Percentiles rank a stretch among this genome's conserved stretches.
These are phyloP conservation scores for Pulveroboletus sp. DNA, from an alignment of 768 basidiomycete genomes.

Conservation along the genomic window DNA sequence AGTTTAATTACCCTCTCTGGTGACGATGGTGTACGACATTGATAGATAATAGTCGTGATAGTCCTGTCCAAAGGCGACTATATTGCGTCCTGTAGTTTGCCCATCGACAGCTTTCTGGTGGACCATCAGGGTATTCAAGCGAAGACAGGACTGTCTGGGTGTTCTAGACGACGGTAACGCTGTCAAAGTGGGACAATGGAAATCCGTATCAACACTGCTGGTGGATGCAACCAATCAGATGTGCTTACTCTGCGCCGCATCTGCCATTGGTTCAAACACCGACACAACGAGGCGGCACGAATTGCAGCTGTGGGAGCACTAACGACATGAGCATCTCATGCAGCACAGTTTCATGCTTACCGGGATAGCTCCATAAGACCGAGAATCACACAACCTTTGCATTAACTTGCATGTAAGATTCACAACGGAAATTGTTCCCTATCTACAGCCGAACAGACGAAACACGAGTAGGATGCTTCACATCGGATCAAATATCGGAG, in stretches of 20 bases:
- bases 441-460: conserved; percentile 14
- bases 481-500: conserved; percentile 7
- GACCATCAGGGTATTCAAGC: not conserved
- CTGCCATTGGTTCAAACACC: not conserved
- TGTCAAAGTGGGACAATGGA: conserved; percentile 10
- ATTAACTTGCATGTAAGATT: not conserved
- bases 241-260: not conserved
- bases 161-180: not conserved
- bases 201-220: not conserved
- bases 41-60: not conserved
- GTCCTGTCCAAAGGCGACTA: not conserved
- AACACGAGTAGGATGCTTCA: conserved; percentile 16
- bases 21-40: not conserved
- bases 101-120: not conserved
- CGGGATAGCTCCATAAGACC: not conserved
- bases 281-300: no score
- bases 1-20: not conserved
- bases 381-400: no score
- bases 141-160: no score
- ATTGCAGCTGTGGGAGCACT: no score
- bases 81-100: not conserved
- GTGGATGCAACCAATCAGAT: conserved; percentile 4
- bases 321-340: no score
- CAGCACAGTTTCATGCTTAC: no score
- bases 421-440: conserved; percentile 16